Conservation (phyloP, 2,329 filamentous ascomycete genomes). For the Paramyrothecium sp. region DNA sequence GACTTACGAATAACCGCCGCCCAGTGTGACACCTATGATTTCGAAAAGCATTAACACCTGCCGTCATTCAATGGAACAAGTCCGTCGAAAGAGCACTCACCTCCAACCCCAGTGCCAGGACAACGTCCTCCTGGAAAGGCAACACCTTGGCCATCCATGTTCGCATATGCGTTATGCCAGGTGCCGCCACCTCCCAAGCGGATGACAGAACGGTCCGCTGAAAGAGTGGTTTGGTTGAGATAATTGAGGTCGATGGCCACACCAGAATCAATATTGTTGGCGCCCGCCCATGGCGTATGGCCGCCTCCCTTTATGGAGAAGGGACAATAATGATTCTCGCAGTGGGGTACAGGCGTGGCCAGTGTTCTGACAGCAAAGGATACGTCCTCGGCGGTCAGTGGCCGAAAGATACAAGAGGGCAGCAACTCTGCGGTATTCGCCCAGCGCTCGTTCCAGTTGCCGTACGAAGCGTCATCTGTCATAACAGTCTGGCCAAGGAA, state of each 20-base stretch:
- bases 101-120: not conserved
- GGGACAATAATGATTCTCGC: constrained; percentile 3
- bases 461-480: not conserved
- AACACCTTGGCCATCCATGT: constrained; percentile 26
- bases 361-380: not conserved
- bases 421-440: not conserved
- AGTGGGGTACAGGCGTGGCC: not conserved
- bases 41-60: no score
- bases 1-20: constrained; percentile 1
- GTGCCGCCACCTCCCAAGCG: constrained; percentile 40
- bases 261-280: constrained; percentile 38
- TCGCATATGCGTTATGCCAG: constrained; percentile 41
- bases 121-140: not conserved
- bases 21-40: not conserved
- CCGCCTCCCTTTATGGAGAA: constrained; percentile 54
- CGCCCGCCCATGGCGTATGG: constrained; percentile 43
- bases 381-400: not conserved
- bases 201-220: constrained; percentile 29
- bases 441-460: not conserved
- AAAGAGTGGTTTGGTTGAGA: constrained; percentile 33
- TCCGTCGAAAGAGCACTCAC: not conserved
- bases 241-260: constrained; percentile 41
- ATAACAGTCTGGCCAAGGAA: not conserved
- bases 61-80: no score
- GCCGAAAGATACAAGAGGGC: not conserved